A percentile compares a stretch with the other conserved stretches of the same genome.
phyloP scores from a whole-genome alignment of 306 rosid genomes.

The cucumber (Cucumis sativus) region Cucumber_9930_V3 NC_026659.2:26875001-26875500 shows the following conservation, averaged over 20 bases:
- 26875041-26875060: constrained; percentile 89
- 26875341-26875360: neutral
- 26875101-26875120: constrained; percentile 97
- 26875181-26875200: constrained; percentile 8
- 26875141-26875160: constrained; percentile 42
- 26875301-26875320: constrained; percentile 55
- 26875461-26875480: no score
- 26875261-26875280: constrained; percentile 62
- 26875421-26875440: no score
- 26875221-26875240: constrained; percentile 89
- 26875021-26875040: constrained; percentile 98
- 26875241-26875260: constrained; percentile 87
- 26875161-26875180: constrained; percentile 6
- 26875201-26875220: constrained; percentile 79
- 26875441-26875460: no score
- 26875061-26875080: constrained; percentile 56
- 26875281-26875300: constrained; percentile 24
- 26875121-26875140: constrained; percentile 98
- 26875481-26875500: no score
- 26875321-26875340: constrained; percentile 27
- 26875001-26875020: constrained; percentile 81
- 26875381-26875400: no score
- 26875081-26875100: constrained; percentile 94
- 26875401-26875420: no score
- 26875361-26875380: neutral